Base-by-base conservation (phyloP, 2,329 filamentous ascomycete species). In the Hypoxylon rubiginosum region DNA sequence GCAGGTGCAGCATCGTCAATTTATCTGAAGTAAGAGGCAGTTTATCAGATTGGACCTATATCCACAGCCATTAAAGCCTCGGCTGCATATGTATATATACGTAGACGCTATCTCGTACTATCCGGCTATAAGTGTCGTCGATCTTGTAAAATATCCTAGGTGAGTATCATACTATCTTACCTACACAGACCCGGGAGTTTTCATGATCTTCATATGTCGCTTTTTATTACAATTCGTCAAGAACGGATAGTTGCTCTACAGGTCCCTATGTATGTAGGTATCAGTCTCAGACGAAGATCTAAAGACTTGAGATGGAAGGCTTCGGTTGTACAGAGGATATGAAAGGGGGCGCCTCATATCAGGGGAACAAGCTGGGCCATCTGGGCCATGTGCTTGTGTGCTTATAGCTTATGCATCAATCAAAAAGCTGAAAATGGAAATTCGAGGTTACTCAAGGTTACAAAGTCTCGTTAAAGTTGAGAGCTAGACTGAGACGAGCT, bases 391-490 rank as follows among this genome's bases (percentile, higher is more conserved):
- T 46, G 60, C 6, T 19, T 43, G 39, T 19, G 39, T n/a, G n/a
- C n/a, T n/a, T n/a, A n/a, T n/a, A n/a, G n/a, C n/a, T n/a, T n/a
- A n/a, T n/a, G n/a, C 65, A 64, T 66, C 61, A 62, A 61, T 58
- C 54, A 64, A n/a, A 59, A 41, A n/a, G 54, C 17, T 36, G 34
- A 59, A 69, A 62, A 56, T 54, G 60, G 60, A 66, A 55, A 58
- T 26, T 52, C 41, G 49, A 62, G 36, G 67, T 69, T 64, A 62
- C 67, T n/a, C n/a, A n/a, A n/a, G n/a, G n/a, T n/a, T n/a, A n/a
- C n/a, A n/a, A 64, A 28, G 49, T 64, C 36, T 69, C 67, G 66
- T 67, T 64, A 62, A 64, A 69, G 58, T 63, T 58, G 56, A 58
- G 61, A 63, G 32, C 54, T 26, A 54, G 39, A 34, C 60, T 48